Conservation (phyloP, 768 basidiomycete species). For the Russula dissimulans region DNA sequence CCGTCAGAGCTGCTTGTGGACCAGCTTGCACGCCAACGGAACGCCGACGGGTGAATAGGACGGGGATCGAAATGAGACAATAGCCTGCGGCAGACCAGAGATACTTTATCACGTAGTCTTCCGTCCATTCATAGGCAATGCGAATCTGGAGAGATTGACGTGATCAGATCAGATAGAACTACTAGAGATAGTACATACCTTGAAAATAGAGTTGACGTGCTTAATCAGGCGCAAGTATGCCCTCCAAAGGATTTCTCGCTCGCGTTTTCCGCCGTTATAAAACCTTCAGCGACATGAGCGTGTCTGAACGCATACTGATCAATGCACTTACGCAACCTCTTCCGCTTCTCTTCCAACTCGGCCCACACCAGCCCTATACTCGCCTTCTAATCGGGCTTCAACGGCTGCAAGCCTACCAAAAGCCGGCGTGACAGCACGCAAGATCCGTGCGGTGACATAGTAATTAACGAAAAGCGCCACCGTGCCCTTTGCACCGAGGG, state of each 20-base stretch:
- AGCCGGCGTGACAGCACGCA: slow-evolving; percentile 81
- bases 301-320: not conserved
- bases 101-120: slow-evolving; percentile 96
- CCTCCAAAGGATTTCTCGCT: slow-evolving; percentile 68
- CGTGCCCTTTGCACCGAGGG: slow-evolving; percentile 80
- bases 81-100: slow-evolving; percentile 93
- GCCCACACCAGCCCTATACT: slow-evolving; percentile 81
- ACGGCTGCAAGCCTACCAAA: slow-evolving; percentile 86
- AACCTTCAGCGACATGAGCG: slow-evolving; percentile 45
- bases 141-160: slow-evolving; percentile 47
- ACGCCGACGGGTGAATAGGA: slow-evolving; percentile 57
- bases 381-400: slow-evolving; percentile 83
- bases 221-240: slow-evolving; percentile 76
- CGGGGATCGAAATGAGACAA: slow-evolving; percentile 81
- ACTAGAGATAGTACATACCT: slow-evolving; percentile 34
- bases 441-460: slow-evolving; percentile 72
- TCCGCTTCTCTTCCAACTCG: slow-evolving; percentile 84
- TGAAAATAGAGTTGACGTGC: slow-evolving; percentile 89
- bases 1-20: not conserved
- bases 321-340: slow-evolving; percentile 69
- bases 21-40: slow-evolving; percentile 22
- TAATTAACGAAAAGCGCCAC: slow-evolving; percentile 75
- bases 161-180: not conserved
- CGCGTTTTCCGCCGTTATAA: slow-evolving; percentile 80
- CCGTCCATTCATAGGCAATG: slow-evolving; percentile 90